phyloP scores from a whole-genome alignment of 768 basidiomycete species.

The Podaxis carcinomalis region DNA sequence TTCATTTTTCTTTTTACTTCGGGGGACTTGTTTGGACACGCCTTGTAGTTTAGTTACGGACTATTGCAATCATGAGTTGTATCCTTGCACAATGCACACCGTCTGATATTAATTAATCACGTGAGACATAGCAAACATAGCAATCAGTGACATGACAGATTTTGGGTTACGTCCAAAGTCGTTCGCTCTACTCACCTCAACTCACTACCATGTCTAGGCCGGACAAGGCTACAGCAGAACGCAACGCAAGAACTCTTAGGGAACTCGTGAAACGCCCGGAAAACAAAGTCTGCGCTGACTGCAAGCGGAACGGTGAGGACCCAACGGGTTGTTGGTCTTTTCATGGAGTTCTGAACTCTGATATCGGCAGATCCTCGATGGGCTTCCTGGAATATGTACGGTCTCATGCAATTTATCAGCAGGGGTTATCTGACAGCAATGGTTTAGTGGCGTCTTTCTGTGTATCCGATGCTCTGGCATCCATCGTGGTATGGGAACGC shows the following conservation, averaged over 20 bases:
- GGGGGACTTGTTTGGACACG: not conserved
- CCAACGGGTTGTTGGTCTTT: not conserved
- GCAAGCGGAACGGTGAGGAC: slow-evolving; percentile 86
- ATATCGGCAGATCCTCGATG: slow-evolving; percentile 78
- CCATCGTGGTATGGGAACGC: slow-evolving; percentile 96
- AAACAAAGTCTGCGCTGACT: slow-evolving; percentile 95
- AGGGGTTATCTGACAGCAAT: not conserved
- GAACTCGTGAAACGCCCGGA: slow-evolving; percentile 87
- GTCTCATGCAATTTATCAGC: not conserved
- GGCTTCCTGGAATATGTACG: slow-evolving; percentile 96
- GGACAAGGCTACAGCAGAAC: slow-evolving; percentile 85
- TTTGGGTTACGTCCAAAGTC: not conserved
- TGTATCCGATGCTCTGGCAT: slow-evolving; percentile 98
- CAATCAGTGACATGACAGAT: not conserved
- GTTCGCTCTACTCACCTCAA: not conserved
- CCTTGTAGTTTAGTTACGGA: not conserved
- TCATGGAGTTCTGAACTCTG: not conserved
- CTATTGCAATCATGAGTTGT: not conserved
- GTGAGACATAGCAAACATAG: not conserved
- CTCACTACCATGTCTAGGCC: slow-evolving; percentile 43
- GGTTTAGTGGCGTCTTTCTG: slow-evolving; percentile 77
- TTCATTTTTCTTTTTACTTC: not conserved
- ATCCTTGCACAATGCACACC: not conserved
- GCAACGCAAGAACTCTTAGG: slow-evolving; percentile 70
- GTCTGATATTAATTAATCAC: not conserved